Percentiles rank a stretch among this genome's conserved stretches.
phyloP scores from a whole-genome alignment of 2,329 filamentous ascomycete genomes.

The Fusarium begoniae region DNA sequence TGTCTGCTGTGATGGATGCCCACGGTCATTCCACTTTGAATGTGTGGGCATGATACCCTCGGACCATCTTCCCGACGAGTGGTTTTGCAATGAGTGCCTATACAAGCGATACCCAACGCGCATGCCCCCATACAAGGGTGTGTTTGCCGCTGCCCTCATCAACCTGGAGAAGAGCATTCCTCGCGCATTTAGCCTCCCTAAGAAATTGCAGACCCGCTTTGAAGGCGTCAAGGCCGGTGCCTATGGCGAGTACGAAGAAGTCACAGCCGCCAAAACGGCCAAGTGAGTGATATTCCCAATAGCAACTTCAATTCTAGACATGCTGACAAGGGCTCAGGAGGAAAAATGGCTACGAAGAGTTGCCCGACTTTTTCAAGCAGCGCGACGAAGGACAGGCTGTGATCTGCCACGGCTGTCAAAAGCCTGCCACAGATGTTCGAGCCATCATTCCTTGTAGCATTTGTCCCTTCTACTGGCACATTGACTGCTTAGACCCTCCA shows the following conservation, averaged over 20 bases:
- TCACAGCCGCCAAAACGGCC: constrained; percentile 64
- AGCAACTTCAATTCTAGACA: not conserved
- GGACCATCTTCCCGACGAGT: constrained; percentile 75
- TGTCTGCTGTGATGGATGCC: constrained; percentile 93
- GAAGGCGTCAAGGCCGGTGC: constrained; percentile 79
- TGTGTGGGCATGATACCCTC: constrained; percentile 86
- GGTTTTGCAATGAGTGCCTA: constrained; percentile 83
- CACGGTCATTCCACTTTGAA: constrained; percentile 87
- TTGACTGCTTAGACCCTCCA: constrained; percentile 90
- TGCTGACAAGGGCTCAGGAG: constrained; percentile 50
- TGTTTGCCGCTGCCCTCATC: constrained; percentile 71
- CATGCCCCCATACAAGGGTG: constrained; percentile 59
- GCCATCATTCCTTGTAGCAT: constrained; percentile 87
- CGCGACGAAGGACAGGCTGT: constrained; percentile 81
- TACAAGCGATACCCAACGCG: constrained; percentile 59
- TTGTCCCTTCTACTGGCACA: constrained; percentile 86
- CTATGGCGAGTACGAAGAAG: constrained; percentile 84
- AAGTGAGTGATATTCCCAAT: constrained; percentile 62
- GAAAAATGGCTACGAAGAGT: constrained; percentile 66
- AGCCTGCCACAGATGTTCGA: constrained; percentile 66
- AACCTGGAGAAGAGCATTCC: constrained; percentile 74
- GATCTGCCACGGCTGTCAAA: constrained; percentile 80
- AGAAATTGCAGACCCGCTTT: constrained; percentile 77
- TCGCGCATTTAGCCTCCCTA: constrained; percentile 76
- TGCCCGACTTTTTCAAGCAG: constrained; percentile 73